Percentiles rank a stretch among this genome's conserved stretches.
Evolutionary conservation across 2,329 filamentous ascomycete species (phyloP).

Genomic region (Laburnicola sp.): DNA sequence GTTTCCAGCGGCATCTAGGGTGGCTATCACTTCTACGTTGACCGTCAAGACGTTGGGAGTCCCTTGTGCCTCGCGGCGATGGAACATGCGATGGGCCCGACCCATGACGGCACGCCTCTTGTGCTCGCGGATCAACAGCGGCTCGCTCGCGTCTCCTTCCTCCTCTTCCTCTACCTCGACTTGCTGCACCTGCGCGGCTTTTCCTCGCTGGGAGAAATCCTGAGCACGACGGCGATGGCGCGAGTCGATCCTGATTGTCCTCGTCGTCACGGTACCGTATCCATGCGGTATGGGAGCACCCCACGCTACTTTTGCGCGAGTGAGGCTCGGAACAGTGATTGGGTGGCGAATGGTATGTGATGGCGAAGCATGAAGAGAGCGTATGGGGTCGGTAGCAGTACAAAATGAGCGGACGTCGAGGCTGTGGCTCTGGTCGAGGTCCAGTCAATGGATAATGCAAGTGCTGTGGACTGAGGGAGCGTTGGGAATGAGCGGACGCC

Average conservation of each 20-base stretch:
- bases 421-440: slow-evolving; percentile 30
- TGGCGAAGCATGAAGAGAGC: slow-evolving; percentile 36
- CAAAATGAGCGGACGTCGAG: slow-evolving; percentile 40
- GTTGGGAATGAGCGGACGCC: slow-evolving; percentile 47
- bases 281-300: slow-evolving; percentile 32
- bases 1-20: slow-evolving; percentile 35
- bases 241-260: slow-evolving; percentile 29
- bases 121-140: slow-evolving; percentile 24
- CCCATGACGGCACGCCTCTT: slow-evolving; percentile 33
- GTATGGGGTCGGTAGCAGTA: slow-evolving; percentile 28
- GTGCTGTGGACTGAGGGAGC: slow-evolving; percentile 25
- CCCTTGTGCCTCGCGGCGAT: slow-evolving; percentile 33
- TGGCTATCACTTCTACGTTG: slow-evolving; percentile 35
- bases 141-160: slow-evolving; percentile 18
- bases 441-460: slow-evolving; percentile 43
- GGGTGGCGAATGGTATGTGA: slow-evolving; percentile 24
- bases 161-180: slow-evolving; percentile 22
- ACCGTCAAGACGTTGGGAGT: slow-evolving; percentile 29
- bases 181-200: slow-evolving; percentile 12
- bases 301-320: slow-evolving; percentile 23
- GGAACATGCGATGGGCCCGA: slow-evolving; percentile 37
- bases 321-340: slow-evolving; percentile 22
- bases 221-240: slow-evolving; percentile 29
- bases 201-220: slow-evolving; percentile 15
- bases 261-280: slow-evolving; percentile 21